phyloP scores from a whole-genome alignment of 805 yeast genomes.

The Candida incommunis region DNA sequence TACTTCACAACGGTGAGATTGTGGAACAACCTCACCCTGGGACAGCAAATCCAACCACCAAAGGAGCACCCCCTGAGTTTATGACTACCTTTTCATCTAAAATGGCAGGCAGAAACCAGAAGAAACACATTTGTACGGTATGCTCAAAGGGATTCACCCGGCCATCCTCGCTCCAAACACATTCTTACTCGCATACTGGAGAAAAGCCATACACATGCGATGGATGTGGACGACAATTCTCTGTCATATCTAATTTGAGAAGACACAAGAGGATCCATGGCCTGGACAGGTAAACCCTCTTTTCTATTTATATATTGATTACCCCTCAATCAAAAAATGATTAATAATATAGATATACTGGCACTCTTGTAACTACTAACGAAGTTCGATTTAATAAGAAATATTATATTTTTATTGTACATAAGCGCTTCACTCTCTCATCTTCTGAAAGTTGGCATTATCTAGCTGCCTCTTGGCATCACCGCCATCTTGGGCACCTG shows the following conservation, averaged over 20 bases:
- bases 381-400: too few species aligned
- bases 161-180: conserved; percentile 73
- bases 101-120: conserved; percentile 5
- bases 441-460: background rate
- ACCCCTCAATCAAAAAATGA: too few species aligned
- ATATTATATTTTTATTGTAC: too few species aligned
- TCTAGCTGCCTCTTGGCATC: background rate
- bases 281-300: background rate
- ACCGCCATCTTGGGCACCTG: background rate
- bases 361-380: too few species aligned
- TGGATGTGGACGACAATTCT: conserved; percentile 59
- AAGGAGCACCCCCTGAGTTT: background rate
- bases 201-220: conserved; percentile 57
- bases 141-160: conserved; percentile 73
- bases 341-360: too few species aligned
- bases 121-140: conserved; percentile 26
- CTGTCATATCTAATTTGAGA: conserved; percentile 74
- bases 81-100: conserved; percentile 12
- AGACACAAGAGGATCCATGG: conserved; percentile 61
- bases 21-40: conserved; percentile 1
- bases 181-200: conserved; percentile 70
- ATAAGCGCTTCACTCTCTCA: background rate
- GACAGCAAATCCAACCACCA: conserved; percentile 1
- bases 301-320: too few species aligned
- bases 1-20: background rate